Evolutionary conservation across 768 basidiomycete species (phyloP).

Genomic region (Kwoniella sp.): DNA sequence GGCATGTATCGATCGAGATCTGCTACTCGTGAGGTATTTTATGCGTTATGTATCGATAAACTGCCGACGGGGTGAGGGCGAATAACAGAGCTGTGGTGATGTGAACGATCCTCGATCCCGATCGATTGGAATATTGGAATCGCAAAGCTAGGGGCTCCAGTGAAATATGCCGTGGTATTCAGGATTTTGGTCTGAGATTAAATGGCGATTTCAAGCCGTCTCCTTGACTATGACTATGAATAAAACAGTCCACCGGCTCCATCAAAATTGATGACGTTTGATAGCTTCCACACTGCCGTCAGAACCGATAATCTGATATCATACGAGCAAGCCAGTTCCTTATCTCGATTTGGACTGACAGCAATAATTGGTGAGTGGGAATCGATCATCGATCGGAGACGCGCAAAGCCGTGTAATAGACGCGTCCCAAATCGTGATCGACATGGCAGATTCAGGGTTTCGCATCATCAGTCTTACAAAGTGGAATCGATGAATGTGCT

Average conservation of each 20-base stretch:
- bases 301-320: background rate
- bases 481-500: background rate
- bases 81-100: no score
- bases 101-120: background rate
- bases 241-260: no score
- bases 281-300: background rate
- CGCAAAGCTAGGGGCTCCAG: background rate
- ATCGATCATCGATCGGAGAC: conserved; percentile 1
- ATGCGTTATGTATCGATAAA: no score
- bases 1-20: no score
- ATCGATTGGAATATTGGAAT: background rate
- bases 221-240: no score
- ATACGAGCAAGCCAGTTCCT: background rate
- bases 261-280: background rate
- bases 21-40: no score
- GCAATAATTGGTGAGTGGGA: background rate
- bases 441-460: conserved; percentile 16
- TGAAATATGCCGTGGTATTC: background rate
- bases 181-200: background rate
- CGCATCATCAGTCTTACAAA: background rate
- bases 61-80: no score
- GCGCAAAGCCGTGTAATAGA: background rate
- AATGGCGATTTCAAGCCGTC: background rate
- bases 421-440: conserved; percentile 1
- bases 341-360: background rate